phyloP scores from a whole-genome alignment of 2,329 filamentous ascomycete species.

The Talaromyces sp. region DNA sequence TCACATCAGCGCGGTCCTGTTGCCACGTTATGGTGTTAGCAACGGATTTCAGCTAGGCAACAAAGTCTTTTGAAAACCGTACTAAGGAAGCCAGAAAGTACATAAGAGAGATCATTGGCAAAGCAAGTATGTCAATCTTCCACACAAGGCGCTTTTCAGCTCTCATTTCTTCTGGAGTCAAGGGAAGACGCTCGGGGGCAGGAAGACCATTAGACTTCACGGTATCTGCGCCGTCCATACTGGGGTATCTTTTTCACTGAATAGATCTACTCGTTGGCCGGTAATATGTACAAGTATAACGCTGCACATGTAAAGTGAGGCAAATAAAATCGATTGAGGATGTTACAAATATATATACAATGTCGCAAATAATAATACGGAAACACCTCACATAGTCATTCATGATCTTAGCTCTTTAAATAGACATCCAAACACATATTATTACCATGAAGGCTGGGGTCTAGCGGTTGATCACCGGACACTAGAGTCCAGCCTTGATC shows the following conservation, averaged over 20 bases:
- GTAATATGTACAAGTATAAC: no score
- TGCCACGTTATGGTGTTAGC: background rate
- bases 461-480: background rate
- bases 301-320: no score
- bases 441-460: background rate
- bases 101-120: constrained; percentile 1
- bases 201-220: background rate
- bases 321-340: no score
- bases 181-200: background rate
- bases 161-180: background rate
- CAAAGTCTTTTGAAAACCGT: background rate
- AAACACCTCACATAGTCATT: background rate
- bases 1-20: constrained; percentile 3
- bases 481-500: background rate
- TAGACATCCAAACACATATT: background rate
- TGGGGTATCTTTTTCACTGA: background rate
- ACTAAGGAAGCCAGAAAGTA: constrained; percentile 1
- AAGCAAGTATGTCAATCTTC: background rate
- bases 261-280: background rate
- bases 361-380: background rate
- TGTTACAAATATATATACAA: background rate
- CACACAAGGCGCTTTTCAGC: background rate
- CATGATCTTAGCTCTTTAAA: background rate
- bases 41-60: background rate
- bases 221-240: background rate